A percentile compares a stretch with the other conserved stretches of the same genome.
These are phyloP conservation scores for Lyophyllum semitale DNA, from an alignment of 768 basidiomycete species.

Conservation along the genomic window DNA sequence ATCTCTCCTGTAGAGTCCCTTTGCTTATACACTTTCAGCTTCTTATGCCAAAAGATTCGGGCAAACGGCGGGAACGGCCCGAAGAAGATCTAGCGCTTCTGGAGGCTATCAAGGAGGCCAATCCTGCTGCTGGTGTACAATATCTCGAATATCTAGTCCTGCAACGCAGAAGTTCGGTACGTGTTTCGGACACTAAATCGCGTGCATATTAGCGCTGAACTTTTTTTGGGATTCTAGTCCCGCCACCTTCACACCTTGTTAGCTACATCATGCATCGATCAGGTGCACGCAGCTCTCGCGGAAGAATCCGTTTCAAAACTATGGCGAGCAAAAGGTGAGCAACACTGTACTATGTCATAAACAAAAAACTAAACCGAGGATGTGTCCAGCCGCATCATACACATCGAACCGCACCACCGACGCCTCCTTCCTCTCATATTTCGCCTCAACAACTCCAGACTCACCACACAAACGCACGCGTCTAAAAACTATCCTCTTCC, in stretches of 20 bases:
- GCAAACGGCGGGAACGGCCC: conserved; percentile 57
- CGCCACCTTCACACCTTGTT: conserved; percentile 67
- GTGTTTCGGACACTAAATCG: conserved; percentile 16
- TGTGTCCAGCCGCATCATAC: conserved; percentile 37
- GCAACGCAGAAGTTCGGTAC: conserved; percentile 60
- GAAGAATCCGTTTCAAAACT: conserved; percentile 58
- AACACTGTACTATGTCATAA: not conserved
- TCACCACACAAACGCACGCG: conserved; percentile 72
- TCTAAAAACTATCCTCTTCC: conserved; percentile 75
- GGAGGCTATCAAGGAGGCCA: conserved; percentile 56
- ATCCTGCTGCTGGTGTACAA: conserved; percentile 60
- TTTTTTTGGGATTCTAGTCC: conserved; percentile 39
- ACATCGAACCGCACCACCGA: conserved; percentile 36
- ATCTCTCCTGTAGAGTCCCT: not conserved
- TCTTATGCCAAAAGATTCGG: conserved; percentile 53
- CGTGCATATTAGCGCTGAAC: not conserved
- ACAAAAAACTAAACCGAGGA: not conserved
- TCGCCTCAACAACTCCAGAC: conserved; percentile 81
- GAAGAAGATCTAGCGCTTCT: conserved; percentile 65
- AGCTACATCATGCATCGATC: conserved; percentile 54
- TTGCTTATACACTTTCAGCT: conserved; percentile 42
- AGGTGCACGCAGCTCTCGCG: conserved; percentile 49
- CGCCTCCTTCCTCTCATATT: conserved; percentile 68
- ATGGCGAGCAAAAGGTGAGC: conserved; percentile 68
- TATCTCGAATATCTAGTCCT: conserved; percentile 85